phyloP scores from a whole-genome alignment of 805 yeast genomes.

The Torulaspora franciscae region DNA sequence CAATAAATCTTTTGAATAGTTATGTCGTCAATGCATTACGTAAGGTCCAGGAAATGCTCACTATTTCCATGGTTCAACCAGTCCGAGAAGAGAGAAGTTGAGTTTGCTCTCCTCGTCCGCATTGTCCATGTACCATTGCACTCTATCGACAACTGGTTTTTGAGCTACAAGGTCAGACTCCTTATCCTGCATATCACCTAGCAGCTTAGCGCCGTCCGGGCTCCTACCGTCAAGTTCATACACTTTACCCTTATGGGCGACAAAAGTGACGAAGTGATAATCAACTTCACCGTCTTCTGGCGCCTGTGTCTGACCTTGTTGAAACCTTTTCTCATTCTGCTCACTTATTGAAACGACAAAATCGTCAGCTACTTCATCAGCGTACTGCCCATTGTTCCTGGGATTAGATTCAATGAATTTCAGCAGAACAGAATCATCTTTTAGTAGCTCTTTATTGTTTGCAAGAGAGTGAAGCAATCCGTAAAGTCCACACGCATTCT shows the following conservation, averaged over 20 bases:
- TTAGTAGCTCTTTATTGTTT: constrained; percentile 32
- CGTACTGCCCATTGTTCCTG: constrained; percentile 41
- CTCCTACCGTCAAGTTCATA: constrained; percentile 90
- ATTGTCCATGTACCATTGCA: constrained; percentile 60
- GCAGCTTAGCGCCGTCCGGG: constrained; percentile 56
- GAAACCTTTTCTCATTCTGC: constrained; percentile 20
- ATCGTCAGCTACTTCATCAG: constrained; percentile 38
- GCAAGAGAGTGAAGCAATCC: constrained; percentile 69
- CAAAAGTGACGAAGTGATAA: constrained; percentile 74
- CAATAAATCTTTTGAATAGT: constrained; percentile 13
- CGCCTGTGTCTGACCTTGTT: constrained; percentile 61
- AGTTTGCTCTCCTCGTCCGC: constrained; percentile 56
- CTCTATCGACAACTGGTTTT: constrained; percentile 45
- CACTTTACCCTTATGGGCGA: constrained; percentile 53
- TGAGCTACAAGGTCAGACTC: constrained; percentile 50
- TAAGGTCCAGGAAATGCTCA: too few species aligned
- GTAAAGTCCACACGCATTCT: constrained; percentile 89
- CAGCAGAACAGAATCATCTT: constrained; percentile 19
- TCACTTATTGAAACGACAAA: constrained; percentile 25
- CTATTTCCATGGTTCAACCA: constrained; percentile 52
- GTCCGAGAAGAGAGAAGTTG: constrained; percentile 72
- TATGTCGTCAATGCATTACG: not conserved
- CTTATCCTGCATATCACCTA: constrained; percentile 34
- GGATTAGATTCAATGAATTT: constrained; percentile 17
- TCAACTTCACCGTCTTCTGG: constrained; percentile 45